phyloP scores from a whole-genome alignment of 2,329 filamentous ascomycete species.

The Colletotrichum australisinense region DNA sequence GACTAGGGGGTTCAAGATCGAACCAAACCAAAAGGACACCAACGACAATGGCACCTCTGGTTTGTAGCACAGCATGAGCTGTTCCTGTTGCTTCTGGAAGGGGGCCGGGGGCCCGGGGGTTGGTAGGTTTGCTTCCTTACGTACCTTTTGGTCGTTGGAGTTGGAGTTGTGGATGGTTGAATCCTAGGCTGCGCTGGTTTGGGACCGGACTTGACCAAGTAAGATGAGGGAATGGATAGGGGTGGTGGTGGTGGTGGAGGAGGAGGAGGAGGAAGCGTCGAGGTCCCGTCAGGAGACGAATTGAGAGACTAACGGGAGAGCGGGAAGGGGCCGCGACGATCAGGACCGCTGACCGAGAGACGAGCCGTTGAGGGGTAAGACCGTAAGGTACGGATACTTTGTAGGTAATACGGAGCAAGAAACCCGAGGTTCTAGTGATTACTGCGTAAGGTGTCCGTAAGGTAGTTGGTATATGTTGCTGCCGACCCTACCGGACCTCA shows the following conservation, averaged over 20 bases:
- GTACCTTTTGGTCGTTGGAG: not conserved
- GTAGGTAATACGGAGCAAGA: not conserved
- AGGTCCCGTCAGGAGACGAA: not conserved
- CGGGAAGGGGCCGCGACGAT: slow-evolving; percentile 4
- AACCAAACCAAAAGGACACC: not conserved
- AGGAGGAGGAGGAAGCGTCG: not conserved
- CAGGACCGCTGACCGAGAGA: not conserved
- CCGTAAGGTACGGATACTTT: too few species aligned
- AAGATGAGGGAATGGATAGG: slow-evolving; percentile 18
- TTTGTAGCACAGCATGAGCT: not conserved
- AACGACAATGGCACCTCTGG: not conserved
- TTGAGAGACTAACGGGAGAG: slow-evolving; percentile 1
- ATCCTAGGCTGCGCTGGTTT: slow-evolving; percentile 15
- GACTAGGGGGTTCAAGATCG: not conserved
- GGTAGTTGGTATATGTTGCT: not conserved
- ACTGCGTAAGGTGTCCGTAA: not conserved
- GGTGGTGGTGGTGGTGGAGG: not conserved
- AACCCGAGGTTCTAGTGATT: not conserved
- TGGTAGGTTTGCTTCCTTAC: not conserved
- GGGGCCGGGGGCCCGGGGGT: not conserved
- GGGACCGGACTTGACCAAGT: slow-evolving; percentile 12
- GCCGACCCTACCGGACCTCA: not conserved
- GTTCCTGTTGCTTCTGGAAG: not conserved
- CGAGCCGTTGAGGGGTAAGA: not conserved
- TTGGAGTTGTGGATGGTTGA: slow-evolving; percentile 6